phyloP scores from a whole-genome alignment of 345 rosid species.

The Brassica napus region DNA sequence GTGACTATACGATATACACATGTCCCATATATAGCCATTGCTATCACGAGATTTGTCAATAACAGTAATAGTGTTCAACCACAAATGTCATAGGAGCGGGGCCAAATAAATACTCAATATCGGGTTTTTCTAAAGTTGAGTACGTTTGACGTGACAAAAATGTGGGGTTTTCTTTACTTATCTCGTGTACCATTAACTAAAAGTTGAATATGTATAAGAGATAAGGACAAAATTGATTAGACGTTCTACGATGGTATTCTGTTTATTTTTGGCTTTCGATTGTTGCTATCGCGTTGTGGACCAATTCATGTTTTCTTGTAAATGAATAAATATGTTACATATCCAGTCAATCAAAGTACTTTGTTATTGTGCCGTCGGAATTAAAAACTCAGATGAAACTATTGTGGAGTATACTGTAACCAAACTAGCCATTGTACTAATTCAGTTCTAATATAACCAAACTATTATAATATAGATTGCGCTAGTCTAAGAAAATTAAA shows the following conservation, averaged over 20 bases:
- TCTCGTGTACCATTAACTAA: conserved; percentile 11
- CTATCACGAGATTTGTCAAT: conserved; percentile 36
- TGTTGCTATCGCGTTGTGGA: conserved; percentile 32
- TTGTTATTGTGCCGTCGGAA: background rate
- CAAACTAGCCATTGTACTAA: background rate
- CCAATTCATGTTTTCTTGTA: conserved; percentile 33
- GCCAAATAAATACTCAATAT: conserved; percentile 29
- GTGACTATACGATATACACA: conserved; percentile 33
- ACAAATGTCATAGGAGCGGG: conserved; percentile 38
- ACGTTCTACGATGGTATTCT: conserved; percentile 30
- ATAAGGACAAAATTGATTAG: conserved; percentile 30
- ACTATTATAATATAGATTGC: background rate
- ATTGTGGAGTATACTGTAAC: background rate
- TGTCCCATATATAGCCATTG: conserved; percentile 33
- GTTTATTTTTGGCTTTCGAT: conserved; percentile 30
- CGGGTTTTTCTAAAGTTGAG: conserved; percentile 20
- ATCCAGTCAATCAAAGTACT: conserved; percentile 4
- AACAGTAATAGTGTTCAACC: conserved; percentile 36
- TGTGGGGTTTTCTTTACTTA: background rate
- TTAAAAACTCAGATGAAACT: background rate
- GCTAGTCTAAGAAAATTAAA: background rate
- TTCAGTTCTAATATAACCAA: background rate
- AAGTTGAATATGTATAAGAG: conserved; percentile 5
- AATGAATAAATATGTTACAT: background rate
- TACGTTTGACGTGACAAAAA: conserved; percentile 23